Base-by-base conservation (phyloP, 2,329 filamentous ascomycete species). In the Beauveria rudraprayagi region DNA sequence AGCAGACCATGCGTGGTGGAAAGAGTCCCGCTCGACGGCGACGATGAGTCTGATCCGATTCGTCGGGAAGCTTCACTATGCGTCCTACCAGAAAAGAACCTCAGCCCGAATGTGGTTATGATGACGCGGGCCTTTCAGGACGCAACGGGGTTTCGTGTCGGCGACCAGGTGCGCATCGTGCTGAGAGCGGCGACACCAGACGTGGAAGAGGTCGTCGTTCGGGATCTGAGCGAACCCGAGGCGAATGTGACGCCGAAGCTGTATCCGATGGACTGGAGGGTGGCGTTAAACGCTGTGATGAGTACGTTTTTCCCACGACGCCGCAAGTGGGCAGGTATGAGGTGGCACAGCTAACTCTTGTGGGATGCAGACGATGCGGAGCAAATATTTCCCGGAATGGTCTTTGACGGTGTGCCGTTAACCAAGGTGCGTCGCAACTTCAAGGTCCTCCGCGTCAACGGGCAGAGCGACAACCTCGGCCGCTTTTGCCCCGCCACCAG, bases 81-180 rank as follows among this genome's bases (percentile, higher is more conserved):
- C 75, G 75, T 77, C 0, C 72, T 80, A 17, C 77, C 79, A 2
- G 78, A 80, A 50, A 81, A 87, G 70, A 85, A 86, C 67, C 77
- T 91, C 66, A 82, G 86, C 68, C 84, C 84, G 65, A 83, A 87
- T 64, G 80, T 91, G 61, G 78, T 89, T 55, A 81, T 92, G 78
- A 84, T 90, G 77, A 87, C 90, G 24, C 87, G 90, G 64, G 79
- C 84, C 6, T 84, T 95, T 59, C 87, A 90, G 64, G 87, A 89
- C 41, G 82, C 84, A 7, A 89, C 89, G 66, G 84, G 84, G 1
- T 82, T 96, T 66, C 87, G 88, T 63, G 77, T 94, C 4, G 86
- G 85, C 17, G 89, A 92, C 54, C 82, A 85, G 56, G 76, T 82
- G 40, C 74, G 73, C 40, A 77, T 95, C 53, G 79, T 80, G 8